Base-by-base conservation (phyloP, 164 flowering plant genomes). In the Cinnamomum micranthum region DNA sequence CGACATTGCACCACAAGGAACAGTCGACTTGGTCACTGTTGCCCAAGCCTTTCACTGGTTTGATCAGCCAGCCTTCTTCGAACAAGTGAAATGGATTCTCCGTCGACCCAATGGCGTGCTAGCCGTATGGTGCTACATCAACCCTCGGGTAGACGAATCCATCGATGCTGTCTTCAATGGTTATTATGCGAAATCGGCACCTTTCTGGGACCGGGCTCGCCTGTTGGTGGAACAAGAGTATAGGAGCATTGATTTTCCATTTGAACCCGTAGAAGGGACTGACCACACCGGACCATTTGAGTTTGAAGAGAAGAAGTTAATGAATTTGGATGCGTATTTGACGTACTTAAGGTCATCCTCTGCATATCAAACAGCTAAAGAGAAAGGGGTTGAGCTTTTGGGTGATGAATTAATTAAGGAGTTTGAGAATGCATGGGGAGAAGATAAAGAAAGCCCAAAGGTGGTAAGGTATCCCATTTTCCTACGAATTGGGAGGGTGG, bases 301-400 rank as follows among this genome's bases (percentile, higher is more conserved):
- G 82, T 91, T 90, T 75, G 77, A 62, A 47, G 71, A 81, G 0
- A 89, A 85, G 80, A 81, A 35, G 68, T 1, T n/a, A 72, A 86
- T 90, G 98, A 80, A 77, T 74, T 81, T 93, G 80, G 89, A 89
- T 0, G 82, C 63, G 2, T 89, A 25, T 71, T 76, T 93, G 0
- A 78, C 83, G 2, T 89, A 84, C 68, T 64, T 89, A 50, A 87
- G 88, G 74, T 89, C 98, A 2, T 86, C 92, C 91, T 92, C 97
- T 0, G 84, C 92, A 2, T 92, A 92, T 68, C 87, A 89, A 76
- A 87, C 90, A 23, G 92, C 93, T 0, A 82, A 75, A 65, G 86
- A 81, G 70, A 79, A 81, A 69, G 94, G 93, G 1, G 80, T 92
- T 24, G 94, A 92, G 81, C 84, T 92, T 27, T 60, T 92, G 80